These are phyloP conservation scores for Neurospora tetrasperma DNA, from an alignment of 495 filamentous ascomycete species.

Conservation along the genomic window DNA sequence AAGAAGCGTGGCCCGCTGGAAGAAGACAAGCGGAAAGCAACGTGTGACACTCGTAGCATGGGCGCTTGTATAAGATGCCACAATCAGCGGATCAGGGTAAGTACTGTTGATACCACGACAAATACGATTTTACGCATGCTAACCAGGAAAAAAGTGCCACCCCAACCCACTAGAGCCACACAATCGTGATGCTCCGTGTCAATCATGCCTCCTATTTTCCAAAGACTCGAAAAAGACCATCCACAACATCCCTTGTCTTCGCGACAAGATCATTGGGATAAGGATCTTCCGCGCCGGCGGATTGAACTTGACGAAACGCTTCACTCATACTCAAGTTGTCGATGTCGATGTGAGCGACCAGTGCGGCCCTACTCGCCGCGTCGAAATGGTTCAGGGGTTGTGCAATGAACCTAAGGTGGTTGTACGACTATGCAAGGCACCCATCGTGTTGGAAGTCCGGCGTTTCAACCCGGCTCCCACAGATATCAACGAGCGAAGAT, in stretches of 20 bases:
- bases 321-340: conserved; percentile 25
- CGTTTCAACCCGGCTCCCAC: conserved; percentile 19
- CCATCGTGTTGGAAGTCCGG: conserved; percentile 24
- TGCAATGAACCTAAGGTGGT: conserved; percentile 11
- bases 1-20: conserved; percentile 10
- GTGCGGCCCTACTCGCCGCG: conserved; percentile 7
- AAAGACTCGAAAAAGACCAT: conserved; percentile 35
- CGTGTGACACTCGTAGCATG: conserved; percentile 25
- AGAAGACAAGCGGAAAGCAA: conserved; percentile 17
- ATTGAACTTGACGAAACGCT: conserved; percentile 29
- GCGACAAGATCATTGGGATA: conserved; percentile 29
- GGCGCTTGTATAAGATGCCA: conserved; percentile 37
- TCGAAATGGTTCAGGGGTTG: conserved; percentile 25
- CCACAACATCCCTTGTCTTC: conserved; percentile 30
- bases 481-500: conserved; percentile 24
- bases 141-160: conserved; percentile 6
- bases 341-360: conserved; percentile 17
- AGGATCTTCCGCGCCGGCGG: conserved; percentile 29
- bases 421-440: conserved; percentile 10
- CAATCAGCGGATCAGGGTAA: conserved; percentile 33
- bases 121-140: neutral
- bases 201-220: conserved; percentile 25
- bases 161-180: conserved; percentile 18
- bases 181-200: conserved; percentile 23
- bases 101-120: conserved; percentile 2